These are phyloP conservation scores for Aspergillus persii DNA, from an alignment of 2,329 filamentous ascomycete genomes.

Conservation along the genomic window DNA sequence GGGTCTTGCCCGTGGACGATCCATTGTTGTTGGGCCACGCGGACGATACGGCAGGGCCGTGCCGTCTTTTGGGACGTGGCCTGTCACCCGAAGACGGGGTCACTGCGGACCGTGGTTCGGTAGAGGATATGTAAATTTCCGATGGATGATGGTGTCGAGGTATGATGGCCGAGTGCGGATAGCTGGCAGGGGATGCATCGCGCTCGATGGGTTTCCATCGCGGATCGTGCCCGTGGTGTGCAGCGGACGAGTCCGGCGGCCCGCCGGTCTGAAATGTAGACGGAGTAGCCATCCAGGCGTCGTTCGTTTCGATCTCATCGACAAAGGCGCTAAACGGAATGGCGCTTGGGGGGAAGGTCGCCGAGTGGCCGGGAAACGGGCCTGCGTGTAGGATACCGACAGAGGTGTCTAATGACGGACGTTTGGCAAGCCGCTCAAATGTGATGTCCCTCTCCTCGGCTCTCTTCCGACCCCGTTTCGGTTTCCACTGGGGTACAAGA, in stretches of 20 bases:
- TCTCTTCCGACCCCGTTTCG: slow-evolving; percentile 61
- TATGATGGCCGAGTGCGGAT: slow-evolving; percentile 76
- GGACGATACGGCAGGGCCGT: slow-evolving; percentile 85
- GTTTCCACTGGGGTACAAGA: slow-evolving; percentile 71
- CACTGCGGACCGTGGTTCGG: slow-evolving; percentile 69
- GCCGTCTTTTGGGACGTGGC: slow-evolving; percentile 54
- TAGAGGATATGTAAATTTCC: slow-evolving; percentile 37
- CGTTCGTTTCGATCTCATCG: slow-evolving; percentile 50
- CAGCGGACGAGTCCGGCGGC: slow-evolving; percentile 26
- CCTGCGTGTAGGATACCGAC: slow-evolving; percentile 46
- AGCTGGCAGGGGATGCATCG: slow-evolving; percentile 64
- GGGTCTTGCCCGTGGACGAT: slow-evolving; percentile 65
- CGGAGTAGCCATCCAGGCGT: slow-evolving; percentile 38
- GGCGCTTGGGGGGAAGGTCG: slow-evolving; percentile 51
- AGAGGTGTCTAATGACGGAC: slow-evolving; percentile 60
- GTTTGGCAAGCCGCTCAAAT: slow-evolving; percentile 55
- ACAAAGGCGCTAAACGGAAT: slow-evolving; percentile 55
- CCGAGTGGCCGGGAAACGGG: slow-evolving; percentile 42
- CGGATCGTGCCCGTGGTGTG: slow-evolving; percentile 34
- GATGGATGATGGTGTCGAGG: slow-evolving; percentile 46
- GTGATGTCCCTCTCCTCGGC: slow-evolving; percentile 61
- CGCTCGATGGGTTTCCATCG: slow-evolving; percentile 53
- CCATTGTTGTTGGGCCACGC: slow-evolving; percentile 73
- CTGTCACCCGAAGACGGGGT: slow-evolving; percentile 56
- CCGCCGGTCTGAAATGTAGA: slow-evolving; percentile 45